phyloP scores from a whole-genome alignment of 2,329 filamentous ascomycete genomes.

The Botrytis squamosa region DNA sequence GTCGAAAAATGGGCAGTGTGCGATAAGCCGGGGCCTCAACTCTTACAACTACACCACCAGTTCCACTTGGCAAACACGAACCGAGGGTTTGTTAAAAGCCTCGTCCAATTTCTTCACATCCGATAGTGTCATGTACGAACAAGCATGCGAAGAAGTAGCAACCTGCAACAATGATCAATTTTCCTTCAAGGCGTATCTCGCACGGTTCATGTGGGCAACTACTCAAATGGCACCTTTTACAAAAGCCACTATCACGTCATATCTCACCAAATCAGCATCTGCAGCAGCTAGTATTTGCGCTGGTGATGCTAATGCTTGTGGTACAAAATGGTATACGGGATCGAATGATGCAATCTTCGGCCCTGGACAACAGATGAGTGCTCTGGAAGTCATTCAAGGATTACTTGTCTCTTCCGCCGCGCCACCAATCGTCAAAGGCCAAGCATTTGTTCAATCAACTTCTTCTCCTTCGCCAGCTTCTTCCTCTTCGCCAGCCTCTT shows the following conservation, averaged over 20 bases:
- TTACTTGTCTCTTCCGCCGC: slow-evolving; percentile 48
- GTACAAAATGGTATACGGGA: slow-evolving; percentile 58
- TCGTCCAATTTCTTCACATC: slow-evolving; percentile 54
- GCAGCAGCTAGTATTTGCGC: slow-evolving; percentile 59
- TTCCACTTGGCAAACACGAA: slow-evolving; percentile 54
- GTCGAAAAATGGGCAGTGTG: no score
- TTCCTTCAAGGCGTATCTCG: slow-evolving; percentile 67
- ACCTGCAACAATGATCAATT: slow-evolving; percentile 63
- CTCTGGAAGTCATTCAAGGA: slow-evolving; percentile 62
- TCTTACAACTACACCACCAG: slow-evolving; percentile 57
- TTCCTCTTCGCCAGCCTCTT: no score
- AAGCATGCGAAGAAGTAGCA: slow-evolving; percentile 59
- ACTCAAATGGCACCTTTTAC: slow-evolving; percentile 57
- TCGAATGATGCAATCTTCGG: slow-evolving; percentile 55
- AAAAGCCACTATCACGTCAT: slow-evolving; percentile 45
- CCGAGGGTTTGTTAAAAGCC: slow-evolving; percentile 52
- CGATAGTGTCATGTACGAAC: slow-evolving; percentile 63
- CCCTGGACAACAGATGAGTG: slow-evolving; percentile 64
- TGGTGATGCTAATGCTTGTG: slow-evolving; percentile 55
- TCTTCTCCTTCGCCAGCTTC: not conserved
- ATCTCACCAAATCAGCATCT: slow-evolving; percentile 52
- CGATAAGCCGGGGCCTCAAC: no score
- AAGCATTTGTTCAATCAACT: slow-evolving; percentile 23
- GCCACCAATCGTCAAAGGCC: slow-evolving; percentile 20
- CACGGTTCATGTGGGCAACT: slow-evolving; percentile 62